Evolutionary conservation across 805 yeast species (phyloP), one percentile per base, ranked within the genome.

Genomic region (Teunomyces pallodes): DNA sequence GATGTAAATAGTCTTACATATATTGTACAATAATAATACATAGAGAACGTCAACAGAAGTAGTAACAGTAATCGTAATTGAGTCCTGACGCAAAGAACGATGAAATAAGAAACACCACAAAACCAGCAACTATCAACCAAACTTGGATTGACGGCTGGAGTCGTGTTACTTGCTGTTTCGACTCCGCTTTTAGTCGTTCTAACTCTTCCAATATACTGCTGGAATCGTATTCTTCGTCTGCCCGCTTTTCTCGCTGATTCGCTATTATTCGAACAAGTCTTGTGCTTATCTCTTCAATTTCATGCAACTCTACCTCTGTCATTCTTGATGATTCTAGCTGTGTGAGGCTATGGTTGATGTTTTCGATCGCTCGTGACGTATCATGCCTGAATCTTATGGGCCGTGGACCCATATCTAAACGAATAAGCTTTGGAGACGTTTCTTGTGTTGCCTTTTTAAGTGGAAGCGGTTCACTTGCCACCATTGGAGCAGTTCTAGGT

Each of bases 31-130:
- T 39, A 46, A 46, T 24, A 38, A 42, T 47, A 40, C 48, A 45
- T 45, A 48, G 13, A 24, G 20, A 24, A 8, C 14, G 17, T 56
- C 46, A 71, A 54, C 76, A 71, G 53, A 60, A 61, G 56, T 67
- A 71, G 57, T 72, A 72, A 54, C 77, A 72, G 55, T 72, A 71
- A 13, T 68, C 69, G 50, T 70, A 70, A 26, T 59, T 55, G 27
- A 64, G 53, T 14, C 63, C 69, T n/a, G 72, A 66, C 10, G 64
- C 65, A 30, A 60, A 24, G 42, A 61, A 56, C 27, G 67, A 64
- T 12, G 61, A 49, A 14, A 52, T 45, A 12, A 64, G 46, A 45
- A 64, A 51, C 17, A 55, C 14, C 5, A 48, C 45, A 5, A 55
- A 17, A 14, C 42, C 48, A n/a, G 39, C 45, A 24, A 30, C 32